phyloP scores from a whole-genome alignment of 805 yeast species.

The Grigorovia transvaalensis region DNA sequence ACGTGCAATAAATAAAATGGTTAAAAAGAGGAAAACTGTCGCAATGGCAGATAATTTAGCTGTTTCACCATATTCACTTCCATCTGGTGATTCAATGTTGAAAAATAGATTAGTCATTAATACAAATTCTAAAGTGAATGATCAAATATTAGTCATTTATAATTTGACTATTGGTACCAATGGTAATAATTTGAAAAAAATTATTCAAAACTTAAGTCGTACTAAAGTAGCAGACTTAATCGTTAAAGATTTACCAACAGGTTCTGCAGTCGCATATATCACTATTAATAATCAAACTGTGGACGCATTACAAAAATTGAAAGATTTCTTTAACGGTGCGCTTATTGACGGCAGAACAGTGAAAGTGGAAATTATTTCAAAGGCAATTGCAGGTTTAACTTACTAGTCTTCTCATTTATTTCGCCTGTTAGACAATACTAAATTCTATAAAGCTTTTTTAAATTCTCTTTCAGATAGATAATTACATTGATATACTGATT shows the following conservation, averaged over 20 bases:
- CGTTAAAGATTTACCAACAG: conserved; percentile 30
- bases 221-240: conserved; percentile 15
- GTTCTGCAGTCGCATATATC: conserved; percentile 33
- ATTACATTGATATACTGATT: too few species aligned
- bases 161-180: conserved; percentile 25
- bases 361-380: conserved; percentile 22
- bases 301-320: conserved; percentile 23
- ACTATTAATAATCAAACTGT: conserved; percentile 21
- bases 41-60: not conserved
- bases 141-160: conserved; percentile 13
- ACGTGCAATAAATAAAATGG: not conserved
- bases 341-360: conserved; percentile 39
- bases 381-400: not conserved
- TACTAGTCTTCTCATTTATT: not conserved
- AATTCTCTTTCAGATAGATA: too few species aligned
- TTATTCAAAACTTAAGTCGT: conserved; percentile 16
- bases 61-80: not conserved
- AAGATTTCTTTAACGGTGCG: conserved; percentile 31
- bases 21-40: not conserved
- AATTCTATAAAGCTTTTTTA: too few species aligned
- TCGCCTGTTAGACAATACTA: not conserved
- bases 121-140: conserved; percentile 9
- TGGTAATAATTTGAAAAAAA: conserved; percentile 13
- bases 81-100: not conserved
- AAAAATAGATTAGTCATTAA: conserved; percentile 16